Percentiles rank a stretch among this genome's conserved stretches.
Evolutionary conservation across 306 rosid species (phyloP).

Genomic region (Vachellia collinsii): DNA sequence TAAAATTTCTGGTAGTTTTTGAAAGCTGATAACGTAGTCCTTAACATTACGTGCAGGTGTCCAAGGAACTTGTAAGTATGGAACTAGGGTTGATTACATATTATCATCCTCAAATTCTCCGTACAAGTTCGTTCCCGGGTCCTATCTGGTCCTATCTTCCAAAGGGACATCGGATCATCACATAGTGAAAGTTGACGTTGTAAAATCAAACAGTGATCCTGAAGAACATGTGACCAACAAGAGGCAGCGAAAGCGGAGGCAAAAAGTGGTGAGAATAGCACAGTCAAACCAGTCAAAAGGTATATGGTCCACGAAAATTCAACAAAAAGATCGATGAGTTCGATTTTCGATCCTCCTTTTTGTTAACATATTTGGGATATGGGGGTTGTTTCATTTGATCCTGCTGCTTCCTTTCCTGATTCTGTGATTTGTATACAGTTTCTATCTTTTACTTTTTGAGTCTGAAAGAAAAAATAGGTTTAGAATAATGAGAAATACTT

Average conservation of each 20-base stretch:
- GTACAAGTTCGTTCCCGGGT: constrained; percentile 80
- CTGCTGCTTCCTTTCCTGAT: constrained; percentile 16
- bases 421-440: constrained; percentile 29
- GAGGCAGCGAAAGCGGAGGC: constrained; percentile 46
- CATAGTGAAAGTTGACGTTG: constrained; percentile 81
- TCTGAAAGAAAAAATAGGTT: constrained; percentile 16
- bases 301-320: constrained; percentile 57
- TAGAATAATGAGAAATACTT: too few species aligned
- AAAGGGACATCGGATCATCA: constrained; percentile 99
- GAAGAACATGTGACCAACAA: constrained; percentile 41
- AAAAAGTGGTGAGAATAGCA: constrained; percentile 61
- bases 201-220: constrained; percentile 42
- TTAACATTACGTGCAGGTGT: constrained; percentile 64
- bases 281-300: constrained; percentile 58
- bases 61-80: constrained; percentile 97
- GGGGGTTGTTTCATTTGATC: constrained; percentile 14
- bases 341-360: constrained; percentile 5
- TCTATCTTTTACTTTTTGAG: neutral
- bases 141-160: constrained; percentile 89
- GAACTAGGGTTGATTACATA: constrained; percentile 92
- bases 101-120: constrained; percentile 71
- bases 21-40: constrained; percentile 4
- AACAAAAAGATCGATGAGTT: constrained; percentile 32
- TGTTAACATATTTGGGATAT: constrained; percentile 18
- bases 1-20: constrained; percentile 3